Evolutionary conservation across 164 flowering plant species (phyloP), one percentile per base, ranked within the genome.

Genomic region (Berberis vulgaris): DNA sequence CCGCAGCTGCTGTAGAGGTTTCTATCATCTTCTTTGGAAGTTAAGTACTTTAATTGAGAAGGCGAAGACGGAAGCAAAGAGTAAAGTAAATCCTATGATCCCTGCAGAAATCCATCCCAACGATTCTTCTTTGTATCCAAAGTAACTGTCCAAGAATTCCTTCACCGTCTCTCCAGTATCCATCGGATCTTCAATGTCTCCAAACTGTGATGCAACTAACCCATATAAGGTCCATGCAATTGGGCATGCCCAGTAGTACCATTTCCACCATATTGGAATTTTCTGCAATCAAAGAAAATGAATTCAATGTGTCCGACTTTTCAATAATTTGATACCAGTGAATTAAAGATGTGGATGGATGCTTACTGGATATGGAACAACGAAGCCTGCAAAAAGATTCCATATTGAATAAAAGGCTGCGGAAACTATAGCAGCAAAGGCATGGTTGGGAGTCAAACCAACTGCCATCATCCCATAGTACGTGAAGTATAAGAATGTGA

Each of bases 261-360:
- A 83, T 68, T 83, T 79, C 86, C 86, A 83, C 86, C 86, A 83
- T 26, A 77, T 57, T 0, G 86, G 84, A 11, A 83, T 79, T 53
- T 76, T 81, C 86, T 83, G 84, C 45, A 67, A 60, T 49, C 49
- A 55, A n/a, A 43, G 67, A 46, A 60, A 64, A 39, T n/a, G 60
- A 12, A n/a, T 12, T 52, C 41, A 45, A 13, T 38, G 3, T 43
- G 1, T 5, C 12, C 26, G 4, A 53, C 26, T 9, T n/a, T 9
- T 39, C 43, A 57, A 39, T 6, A 57, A 40, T 26, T 26, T 26
- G 26, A 57, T 6, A 57, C 6, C 6, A 3, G 7, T 2, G 43
- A 7, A 12, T 39, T 7, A 41, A 10, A 2, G 45, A 12, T 8
- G 1, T 47, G 6, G 8, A 12, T 38, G n/a, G 49, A 13, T 47